These are phyloP conservation scores for Xylaria curta DNA, from an alignment of 495 filamentous ascomycete genomes.

Conservation along the genomic window DNA sequence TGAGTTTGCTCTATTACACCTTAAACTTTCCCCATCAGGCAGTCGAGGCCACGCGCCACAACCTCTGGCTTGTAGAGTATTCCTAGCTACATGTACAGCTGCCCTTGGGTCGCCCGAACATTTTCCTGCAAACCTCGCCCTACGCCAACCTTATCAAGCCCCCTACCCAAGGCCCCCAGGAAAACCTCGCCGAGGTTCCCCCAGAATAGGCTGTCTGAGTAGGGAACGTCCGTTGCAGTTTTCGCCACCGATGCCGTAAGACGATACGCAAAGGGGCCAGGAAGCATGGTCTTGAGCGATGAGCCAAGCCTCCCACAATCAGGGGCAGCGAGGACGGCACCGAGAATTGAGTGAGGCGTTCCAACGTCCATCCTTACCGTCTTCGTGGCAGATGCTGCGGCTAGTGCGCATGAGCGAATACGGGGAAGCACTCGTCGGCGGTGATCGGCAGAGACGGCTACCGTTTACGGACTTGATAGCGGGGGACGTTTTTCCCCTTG, in stretches of 20 bases:
- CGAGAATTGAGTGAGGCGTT: not conserved
- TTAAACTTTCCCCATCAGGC: constrained; percentile 24
- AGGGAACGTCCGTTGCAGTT: not conserved
- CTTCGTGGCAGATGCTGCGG: not conserved
- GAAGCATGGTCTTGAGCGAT: constrained; percentile 1
- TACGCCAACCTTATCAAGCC: not conserved
- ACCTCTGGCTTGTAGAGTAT: constrained; percentile 2
- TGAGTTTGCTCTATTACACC: not conserved
- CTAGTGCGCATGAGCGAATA: not conserved
- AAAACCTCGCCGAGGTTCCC: not conserved
- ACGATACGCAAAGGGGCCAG: not conserved
- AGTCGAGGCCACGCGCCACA: constrained; percentile 18
- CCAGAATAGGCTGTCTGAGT: not conserved
- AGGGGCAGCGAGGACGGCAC: not conserved
- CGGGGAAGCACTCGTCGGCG: not conserved
- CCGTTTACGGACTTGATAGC: constrained; percentile 15
- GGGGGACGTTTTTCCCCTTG: constrained; percentile 8
- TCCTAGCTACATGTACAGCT: not conserved
- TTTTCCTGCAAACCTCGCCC: not conserved
- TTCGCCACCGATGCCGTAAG: constrained; percentile 6
- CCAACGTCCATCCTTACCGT: not conserved
- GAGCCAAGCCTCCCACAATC: not conserved
- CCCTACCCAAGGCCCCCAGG: not conserved
- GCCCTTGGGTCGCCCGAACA: not conserved
- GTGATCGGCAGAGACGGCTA: constrained; percentile 16